Percentiles rank a stretch among this genome's conserved stretches.
Conservation (phyloP, 2,329 filamentous ascomycete genomes). For the Sclerotinia minor region DNA sequence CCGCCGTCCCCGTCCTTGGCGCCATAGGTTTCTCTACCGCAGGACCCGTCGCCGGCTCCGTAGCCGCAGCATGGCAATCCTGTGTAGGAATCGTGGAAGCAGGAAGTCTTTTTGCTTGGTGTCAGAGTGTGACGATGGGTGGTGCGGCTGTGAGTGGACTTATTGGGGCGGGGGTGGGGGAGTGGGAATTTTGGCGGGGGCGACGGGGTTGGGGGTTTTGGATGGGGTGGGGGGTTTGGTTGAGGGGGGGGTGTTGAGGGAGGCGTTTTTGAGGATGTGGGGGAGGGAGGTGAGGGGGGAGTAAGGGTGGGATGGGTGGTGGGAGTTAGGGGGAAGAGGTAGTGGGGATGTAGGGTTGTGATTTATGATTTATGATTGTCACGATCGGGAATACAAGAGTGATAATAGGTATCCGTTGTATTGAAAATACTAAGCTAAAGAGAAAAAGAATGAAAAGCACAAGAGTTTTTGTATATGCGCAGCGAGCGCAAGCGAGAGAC, state of each 20-base stretch:
- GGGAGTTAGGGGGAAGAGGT: too few relatives aligned
- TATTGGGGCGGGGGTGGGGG: slow-evolving; percentile 2
- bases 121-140: slow-evolving; percentile 33
- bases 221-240: background rate
- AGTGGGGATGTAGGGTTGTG: too few relatives aligned
- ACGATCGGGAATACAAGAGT: too few relatives aligned
- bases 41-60: slow-evolving; percentile 33
- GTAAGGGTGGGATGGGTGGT: background rate
- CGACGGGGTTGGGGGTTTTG: background rate
- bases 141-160: slow-evolving; percentile 11
- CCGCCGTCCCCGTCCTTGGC: slow-evolving; percentile 18
- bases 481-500: too few relatives aligned
- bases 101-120: slow-evolving; percentile 40
- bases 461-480: too few relatives aligned
- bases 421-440: too few relatives aligned
- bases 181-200: background rate
- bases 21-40: slow-evolving; percentile 34
- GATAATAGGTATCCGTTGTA: too few relatives aligned
- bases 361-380: too few relatives aligned
- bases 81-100: slow-evolving; percentile 36
- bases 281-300: slow-evolving; percentile 19
- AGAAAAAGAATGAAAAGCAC: too few relatives aligned
- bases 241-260: background rate
- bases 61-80: slow-evolving; percentile 37
- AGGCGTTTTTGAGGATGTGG: background rate